These are phyloP conservation scores for Crepidotus variabilis DNA, from an alignment of 768 basidiomycete species.

Conservation along the genomic window DNA sequence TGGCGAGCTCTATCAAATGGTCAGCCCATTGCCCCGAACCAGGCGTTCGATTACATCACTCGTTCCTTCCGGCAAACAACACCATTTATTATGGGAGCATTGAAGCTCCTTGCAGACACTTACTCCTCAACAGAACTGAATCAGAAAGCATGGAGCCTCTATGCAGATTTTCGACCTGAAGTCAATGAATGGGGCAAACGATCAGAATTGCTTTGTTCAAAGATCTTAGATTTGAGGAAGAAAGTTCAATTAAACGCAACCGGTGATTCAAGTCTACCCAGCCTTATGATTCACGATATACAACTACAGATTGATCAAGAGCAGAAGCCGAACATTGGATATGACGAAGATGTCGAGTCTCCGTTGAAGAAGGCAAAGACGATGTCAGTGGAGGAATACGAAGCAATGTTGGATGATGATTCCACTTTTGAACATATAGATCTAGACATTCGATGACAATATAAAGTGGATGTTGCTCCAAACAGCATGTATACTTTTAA, in stretches of 20 bases:
- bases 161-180: constrained; percentile 82
- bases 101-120: constrained; percentile 63
- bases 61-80: constrained; percentile 77
- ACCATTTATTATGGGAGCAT: constrained; percentile 72
- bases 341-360: constrained; percentile 20
- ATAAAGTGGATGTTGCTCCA: background rate
- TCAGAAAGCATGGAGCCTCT: constrained; percentile 68
- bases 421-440: constrained; percentile 42
- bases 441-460: constrained; percentile 19
- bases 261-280: constrained; percentile 1
- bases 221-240: constrained; percentile 59
- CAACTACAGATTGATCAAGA: background rate
- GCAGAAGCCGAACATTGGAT: background rate
- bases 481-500: constrained; percentile 1
- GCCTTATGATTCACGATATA: background rate
- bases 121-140: constrained; percentile 60
- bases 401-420: constrained; percentile 46
- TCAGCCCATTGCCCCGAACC: constrained; percentile 61
- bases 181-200: constrained; percentile 83
- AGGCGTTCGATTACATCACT: constrained; percentile 83
- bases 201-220: constrained; percentile 67
- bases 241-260: constrained; percentile 4
- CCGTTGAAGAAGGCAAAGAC: constrained; percentile 37
- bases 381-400: constrained; percentile 48
- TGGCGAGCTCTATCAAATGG: constrained; percentile 84